Conservation (phyloP, 2,329 filamentous ascomycete genomes). For the Rutstroemia sydowiana region DNA sequence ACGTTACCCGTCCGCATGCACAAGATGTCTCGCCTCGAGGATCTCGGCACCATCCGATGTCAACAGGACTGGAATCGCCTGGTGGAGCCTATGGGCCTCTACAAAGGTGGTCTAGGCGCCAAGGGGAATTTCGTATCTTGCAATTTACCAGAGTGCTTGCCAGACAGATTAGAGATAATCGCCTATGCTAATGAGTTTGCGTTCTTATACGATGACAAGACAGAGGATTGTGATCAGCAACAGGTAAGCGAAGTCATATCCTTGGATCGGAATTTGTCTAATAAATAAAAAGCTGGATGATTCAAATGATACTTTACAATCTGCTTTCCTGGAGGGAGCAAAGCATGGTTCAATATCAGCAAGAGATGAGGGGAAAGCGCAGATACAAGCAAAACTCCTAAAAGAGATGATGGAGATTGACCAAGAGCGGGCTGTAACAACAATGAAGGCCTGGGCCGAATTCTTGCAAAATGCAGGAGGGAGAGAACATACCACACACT, state of each 20-base stretch:
- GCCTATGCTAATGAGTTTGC: conserved; percentile 10
- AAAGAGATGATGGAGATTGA: conserved; percentile 29
- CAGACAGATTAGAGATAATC: conserved; percentile 8
- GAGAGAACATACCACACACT: conserved; percentile 12
- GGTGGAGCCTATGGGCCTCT: neutral
- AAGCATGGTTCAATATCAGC: conserved; percentile 2
- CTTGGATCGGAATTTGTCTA: too few species aligned
- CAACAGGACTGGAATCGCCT: conserved; percentile 3
- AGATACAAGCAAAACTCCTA: conserved; percentile 18
- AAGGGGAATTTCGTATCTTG: neutral
- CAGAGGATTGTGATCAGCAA: too few species aligned
- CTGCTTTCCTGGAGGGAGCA: conserved; percentile 2
- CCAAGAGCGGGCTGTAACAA: conserved; percentile 18
- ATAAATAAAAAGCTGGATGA: neutral
- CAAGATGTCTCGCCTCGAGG: neutral
- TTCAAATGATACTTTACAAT: neutral
- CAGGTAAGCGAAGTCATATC: too few species aligned
- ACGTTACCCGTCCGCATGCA: conserved; percentile 3
- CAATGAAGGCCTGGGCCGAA: conserved; percentile 26
- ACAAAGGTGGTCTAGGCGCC: neutral
- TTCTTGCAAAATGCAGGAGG: conserved; percentile 13
- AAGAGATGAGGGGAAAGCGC: conserved; percentile 12
- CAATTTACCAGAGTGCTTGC: conserved; percentile 6
- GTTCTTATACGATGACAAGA: conserved; percentile 6
- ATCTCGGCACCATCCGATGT: neutral